Evolutionary conservation across 495 filamentous ascomycete species (phyloP).

Genomic region (Niebla homalea): DNA sequence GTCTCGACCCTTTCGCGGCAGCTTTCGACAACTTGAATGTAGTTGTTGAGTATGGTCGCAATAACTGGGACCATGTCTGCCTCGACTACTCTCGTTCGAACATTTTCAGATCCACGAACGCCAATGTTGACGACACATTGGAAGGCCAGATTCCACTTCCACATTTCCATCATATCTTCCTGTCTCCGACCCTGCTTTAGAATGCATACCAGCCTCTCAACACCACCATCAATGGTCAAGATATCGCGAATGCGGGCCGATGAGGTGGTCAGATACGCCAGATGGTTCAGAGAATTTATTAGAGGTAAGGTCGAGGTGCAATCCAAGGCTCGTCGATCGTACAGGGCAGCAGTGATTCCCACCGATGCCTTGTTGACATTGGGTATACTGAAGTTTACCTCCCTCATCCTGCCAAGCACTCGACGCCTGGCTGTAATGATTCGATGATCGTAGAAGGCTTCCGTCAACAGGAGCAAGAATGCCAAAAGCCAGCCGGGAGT

Average conservation of each 20-base stretch:
- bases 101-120: constrained; percentile 83
- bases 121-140: constrained; percentile 98
- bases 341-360: constrained; percentile 95
- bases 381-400: constrained; percentile 99
- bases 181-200: constrained; percentile 91
- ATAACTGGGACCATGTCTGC: constrained; percentile 99
- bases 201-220: constrained; percentile 91
- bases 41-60: constrained; percentile 97
- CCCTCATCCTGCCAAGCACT: constrained; percentile 59
- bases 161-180: constrained; percentile 93
- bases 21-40: constrained; percentile 89
- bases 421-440: too few relatives aligned
- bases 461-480: too few relatives aligned
- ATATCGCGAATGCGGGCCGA: constrained; percentile 96
- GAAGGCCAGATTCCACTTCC: constrained; percentile 99
- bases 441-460: too few relatives aligned
- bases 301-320: constrained; percentile 94
- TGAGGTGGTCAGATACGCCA: constrained; percentile 96
- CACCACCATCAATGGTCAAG: constrained; percentile 92
- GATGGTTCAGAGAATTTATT: constrained; percentile 96
- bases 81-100: constrained; percentile 89
- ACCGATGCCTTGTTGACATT: constrained; percentile 99
- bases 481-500: too few relatives aligned
- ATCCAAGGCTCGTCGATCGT: constrained; percentile 91
- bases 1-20: constrained; percentile 70